Evolutionary conservation across 768 basidiomycete genomes (phyloP), one percentile per base, ranked within the genome.

Genomic region (Guyanaporus albipodus): DNA sequence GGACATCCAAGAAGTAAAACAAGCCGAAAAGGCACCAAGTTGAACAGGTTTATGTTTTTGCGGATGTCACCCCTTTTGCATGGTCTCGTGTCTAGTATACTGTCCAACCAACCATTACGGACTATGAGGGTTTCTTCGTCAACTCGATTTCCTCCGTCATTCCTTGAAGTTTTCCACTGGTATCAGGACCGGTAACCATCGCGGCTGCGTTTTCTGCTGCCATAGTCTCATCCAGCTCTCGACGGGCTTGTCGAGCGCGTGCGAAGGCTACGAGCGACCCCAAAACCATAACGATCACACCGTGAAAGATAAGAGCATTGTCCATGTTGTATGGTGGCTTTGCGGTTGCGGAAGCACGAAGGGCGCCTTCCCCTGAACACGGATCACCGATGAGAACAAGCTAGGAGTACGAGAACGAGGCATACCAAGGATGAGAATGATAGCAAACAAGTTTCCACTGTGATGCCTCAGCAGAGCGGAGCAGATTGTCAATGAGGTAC

Each of bases 271-370:
- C 60, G 6, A 68, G 46, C 8, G 59, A 44, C 27, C 72, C 68
- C 10, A 71, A 59, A 2, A 51, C 64, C 47, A 77, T 52, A 4
- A 80, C 70, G 34, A 82, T 54, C 0, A 68, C 62, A 3, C 79
- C 87, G 22, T 84, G 78, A 59, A 92, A 79, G 22, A 91, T 80
- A 34, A 87, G 66, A 4, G 79, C 78, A 10, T 72, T 68, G 27
- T 64, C 77, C 86, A 92, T 87, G 64, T 87, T 87, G 24, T 79
- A 67, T 1, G 90, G 88, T 1, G 88, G 89, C 37, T 73, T 62
- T 14, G 82, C 87, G 29, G 73, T 63, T 10, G 71, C 55, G 4
- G 78, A 69, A 10, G 77, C 85, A 36, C 87, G 83, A 14, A 92
- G 72, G 3, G 87, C 85, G 38, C 78, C 76, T 63, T 83, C 73